Evolutionary conservation across 1,284 basidiomycete species (phyloP).

Genomic region (Tylopilus sp.): DNA sequence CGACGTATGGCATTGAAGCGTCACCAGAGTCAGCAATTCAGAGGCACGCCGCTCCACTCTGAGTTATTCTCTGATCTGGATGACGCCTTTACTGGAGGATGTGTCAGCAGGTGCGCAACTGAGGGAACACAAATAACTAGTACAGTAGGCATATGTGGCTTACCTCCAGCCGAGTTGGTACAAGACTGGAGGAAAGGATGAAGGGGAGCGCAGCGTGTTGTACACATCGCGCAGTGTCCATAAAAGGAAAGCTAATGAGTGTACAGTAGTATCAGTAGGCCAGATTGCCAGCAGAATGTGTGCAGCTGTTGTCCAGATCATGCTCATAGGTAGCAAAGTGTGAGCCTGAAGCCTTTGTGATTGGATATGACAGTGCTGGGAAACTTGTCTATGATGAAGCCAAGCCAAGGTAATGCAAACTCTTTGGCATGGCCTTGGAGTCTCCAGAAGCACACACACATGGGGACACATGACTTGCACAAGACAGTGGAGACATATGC

Average conservation of each 20-base stretch:
- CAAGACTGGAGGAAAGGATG: no score
- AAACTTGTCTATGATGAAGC: slow-evolving; percentile 29
- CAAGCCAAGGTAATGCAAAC: slow-evolving; percentile 19
- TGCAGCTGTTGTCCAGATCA: slow-evolving; percentile 22
- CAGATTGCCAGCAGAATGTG: no score
- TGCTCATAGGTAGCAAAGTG: slow-evolving; percentile 22
- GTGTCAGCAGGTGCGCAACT: no score
- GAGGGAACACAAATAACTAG: no score
- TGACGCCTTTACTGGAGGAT: slow-evolving; percentile 11
- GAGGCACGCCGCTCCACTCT: slow-evolving; percentile 26
- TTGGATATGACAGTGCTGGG: slow-evolving; percentile 25
- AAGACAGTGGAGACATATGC: slow-evolving; percentile 13
- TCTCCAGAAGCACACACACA: no score
- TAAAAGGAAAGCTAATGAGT: no score
- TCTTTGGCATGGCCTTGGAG: neutral
- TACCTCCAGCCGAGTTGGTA: no score
- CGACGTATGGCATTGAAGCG: neutral
- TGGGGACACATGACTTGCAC: slow-evolving; percentile 15
- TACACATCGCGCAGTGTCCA: no score
- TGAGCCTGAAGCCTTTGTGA: slow-evolving; percentile 34
- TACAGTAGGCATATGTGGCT: no score
- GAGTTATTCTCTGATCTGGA: slow-evolving; percentile 11
- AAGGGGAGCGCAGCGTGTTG: no score
- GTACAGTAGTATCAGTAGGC: no score
- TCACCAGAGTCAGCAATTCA: slow-evolving; percentile 12